Conservation (phyloP, 345 rosid genomes). For the Eucalyptus pauciflora region DNA sequence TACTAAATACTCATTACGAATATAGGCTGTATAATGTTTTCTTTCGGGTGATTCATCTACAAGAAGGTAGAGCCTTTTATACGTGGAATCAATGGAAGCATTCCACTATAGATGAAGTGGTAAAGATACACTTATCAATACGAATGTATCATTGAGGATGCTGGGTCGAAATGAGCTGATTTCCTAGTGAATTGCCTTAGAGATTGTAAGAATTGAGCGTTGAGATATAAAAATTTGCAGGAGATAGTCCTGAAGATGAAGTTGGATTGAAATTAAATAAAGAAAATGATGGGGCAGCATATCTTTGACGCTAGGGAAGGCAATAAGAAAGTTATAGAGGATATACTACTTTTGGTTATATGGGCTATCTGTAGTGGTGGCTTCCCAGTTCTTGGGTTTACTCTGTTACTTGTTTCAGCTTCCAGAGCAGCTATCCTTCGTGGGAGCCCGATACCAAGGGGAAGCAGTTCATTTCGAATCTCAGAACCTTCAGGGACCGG, state of each 20-base stretch:
- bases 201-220: background rate
- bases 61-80: background rate
- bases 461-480: constrained; percentile 63
- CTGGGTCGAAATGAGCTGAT: background rate
- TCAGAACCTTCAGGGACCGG: constrained; percentile 72
- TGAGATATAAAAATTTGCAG: background rate
- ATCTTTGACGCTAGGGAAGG: background rate
- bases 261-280: background rate
- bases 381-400: background rate
- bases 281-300: background rate
- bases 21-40: background rate
- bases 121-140: background rate
- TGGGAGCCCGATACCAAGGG: constrained; percentile 85
- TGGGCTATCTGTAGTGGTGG: background rate
- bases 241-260: background rate
- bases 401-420: constrained; percentile 28
- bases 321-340: background rate
- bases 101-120: background rate
- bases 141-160: background rate
- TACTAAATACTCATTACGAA: background rate
- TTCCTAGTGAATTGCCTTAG: background rate
- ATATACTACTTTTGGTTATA: background rate
- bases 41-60: background rate
- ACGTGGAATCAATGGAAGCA: background rate
- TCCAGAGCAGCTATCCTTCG: constrained; percentile 74